phyloP scores from a whole-genome alignment of 371 early-diverging fungal genomes.

The Thermomucor indicae-seudaticae region DNA sequence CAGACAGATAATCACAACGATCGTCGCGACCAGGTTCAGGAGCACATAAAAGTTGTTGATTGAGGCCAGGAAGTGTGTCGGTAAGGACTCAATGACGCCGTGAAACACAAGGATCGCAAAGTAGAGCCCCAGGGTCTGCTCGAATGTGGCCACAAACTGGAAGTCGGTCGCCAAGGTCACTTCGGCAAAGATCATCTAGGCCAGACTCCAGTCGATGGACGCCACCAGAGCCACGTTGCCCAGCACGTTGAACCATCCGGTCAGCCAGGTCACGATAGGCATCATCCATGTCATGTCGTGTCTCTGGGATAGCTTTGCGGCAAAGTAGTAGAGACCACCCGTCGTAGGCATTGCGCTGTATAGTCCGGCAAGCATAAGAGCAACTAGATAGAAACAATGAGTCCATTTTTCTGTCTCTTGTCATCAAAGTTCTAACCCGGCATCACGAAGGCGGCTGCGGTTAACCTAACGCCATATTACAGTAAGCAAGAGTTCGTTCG shows the following conservation, averaged over 20 bases:
- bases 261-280: conserved; percentile 11
- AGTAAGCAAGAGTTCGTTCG: too few relatives aligned
- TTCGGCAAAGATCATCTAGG: conserved; percentile 8
- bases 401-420: too few relatives aligned
- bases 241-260: conserved; percentile 11
- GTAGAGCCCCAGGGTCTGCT: conserved; percentile 5
- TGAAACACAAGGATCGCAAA: conserved; percentile 4
- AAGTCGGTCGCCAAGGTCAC: conserved; percentile 9
- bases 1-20: conserved; percentile 8
- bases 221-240: conserved; percentile 13
- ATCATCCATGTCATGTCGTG: conserved; percentile 2
- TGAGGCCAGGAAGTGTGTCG: conserved; percentile 4
- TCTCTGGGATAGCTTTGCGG: conserved; percentile 4
- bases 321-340: conserved; percentile 12
- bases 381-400: conserved; percentile 8
- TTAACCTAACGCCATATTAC: too few relatives aligned
- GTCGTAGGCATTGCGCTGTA: conserved; percentile 9
- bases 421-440: too few relatives aligned
- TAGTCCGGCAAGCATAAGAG: conserved; percentile 10
- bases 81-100: conserved; percentile 9
- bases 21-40: conserved; percentile 7
- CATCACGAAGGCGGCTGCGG: conserved; percentile 4
- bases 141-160: conserved; percentile 5
- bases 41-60: conserved; percentile 13
- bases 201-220: conserved; percentile 10